A percentile compares a stretch with the other conserved stretches of the same genome.
Conservation (phyloP, 2,329 filamentous ascomycete genomes). For the Cladophialophora exuberans region DNA sequence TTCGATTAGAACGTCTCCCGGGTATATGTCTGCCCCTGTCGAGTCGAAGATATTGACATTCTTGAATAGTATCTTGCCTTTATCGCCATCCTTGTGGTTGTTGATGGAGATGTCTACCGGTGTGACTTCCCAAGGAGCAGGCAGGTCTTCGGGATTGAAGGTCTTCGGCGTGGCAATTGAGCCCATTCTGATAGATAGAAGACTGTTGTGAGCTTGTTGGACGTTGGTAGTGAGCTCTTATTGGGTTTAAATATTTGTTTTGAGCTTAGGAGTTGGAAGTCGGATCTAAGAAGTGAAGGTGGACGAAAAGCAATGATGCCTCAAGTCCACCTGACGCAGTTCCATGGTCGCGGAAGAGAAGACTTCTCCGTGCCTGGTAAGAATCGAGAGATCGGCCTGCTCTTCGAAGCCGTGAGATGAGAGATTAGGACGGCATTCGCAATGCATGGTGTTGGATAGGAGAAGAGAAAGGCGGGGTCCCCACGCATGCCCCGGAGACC, state of each 20-base stretch:
- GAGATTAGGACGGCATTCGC: not conserved
- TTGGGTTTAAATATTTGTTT: no score
- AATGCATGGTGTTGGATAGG: no score
- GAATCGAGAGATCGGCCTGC: not conserved
- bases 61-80: conserved; percentile 17
- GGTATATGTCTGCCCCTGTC: conserved; percentile 10
- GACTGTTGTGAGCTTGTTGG: not conserved
- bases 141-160: conserved; percentile 1
- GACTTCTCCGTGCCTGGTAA: not conserved
- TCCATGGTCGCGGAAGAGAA: not conserved
- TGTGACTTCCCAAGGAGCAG: conserved; percentile 2
- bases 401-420: not conserved
- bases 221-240: not conserved
- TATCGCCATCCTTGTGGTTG: conserved; percentile 17
- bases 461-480: not conserved
- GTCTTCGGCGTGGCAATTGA: not conserved
- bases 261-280: no score
- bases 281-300: no score
- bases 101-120: conserved; percentile 8
- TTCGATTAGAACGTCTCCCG: conserved; percentile 15
- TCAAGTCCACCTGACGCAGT: not conserved
- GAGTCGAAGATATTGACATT: conserved; percentile 18
- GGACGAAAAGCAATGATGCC: no score
- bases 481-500: not conserved
- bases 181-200: not conserved